Evolutionary conservation across 2,329 filamentous ascomycete genomes (phyloP), one percentile per base, ranked within the genome.

Genomic region (Penicillium brevicompactum): DNA sequence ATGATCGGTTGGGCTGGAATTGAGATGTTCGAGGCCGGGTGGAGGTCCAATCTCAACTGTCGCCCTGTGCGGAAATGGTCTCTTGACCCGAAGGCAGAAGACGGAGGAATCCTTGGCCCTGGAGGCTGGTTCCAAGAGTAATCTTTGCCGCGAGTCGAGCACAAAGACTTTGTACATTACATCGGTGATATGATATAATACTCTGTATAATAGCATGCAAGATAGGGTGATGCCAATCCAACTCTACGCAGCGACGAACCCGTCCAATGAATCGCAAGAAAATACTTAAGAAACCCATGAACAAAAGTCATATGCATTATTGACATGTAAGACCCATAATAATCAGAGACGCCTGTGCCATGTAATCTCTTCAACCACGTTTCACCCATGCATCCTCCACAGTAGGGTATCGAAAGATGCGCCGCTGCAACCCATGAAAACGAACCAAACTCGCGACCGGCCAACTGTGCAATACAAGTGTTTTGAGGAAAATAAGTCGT

Each of bases 1-100:
- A 99, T 99, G 94, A 92, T 97, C 70, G 93, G 89, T 1, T 97
- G 94, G 93, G 82, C 92, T 1, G 94, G 89, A 0, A 82, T 92
- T 62, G 92, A 97, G 75, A 97, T 99, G 92, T 97, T 84, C 68
- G 83, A 89, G 72, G 85, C 84, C 1, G 92, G 93, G 0, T 92
- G 85, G 80, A 75, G 79, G 55, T 87, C 85, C 8, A 81, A 83
- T 18, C 67, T 92, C 53, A 80, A 77, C 22, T 82, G 87, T 53
- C 70, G 81, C 45, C 82, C 87, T 2, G 69, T 89, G 44, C 80
- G 82, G 45, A 89, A 86, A 70, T 96, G 92, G 92, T 80, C 86
- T 2, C 82, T 95, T 71, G 90, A 93, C 70, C 76, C 83, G 1
- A 64, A 66, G 27, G 78, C 77, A 18, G 79, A 81, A 6, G 83